Percentiles rank a stretch among this genome's conserved stretches.
phyloP scores from a whole-genome alignment of 306 rosid species.

The Gleditsia sinensis region DNA sequence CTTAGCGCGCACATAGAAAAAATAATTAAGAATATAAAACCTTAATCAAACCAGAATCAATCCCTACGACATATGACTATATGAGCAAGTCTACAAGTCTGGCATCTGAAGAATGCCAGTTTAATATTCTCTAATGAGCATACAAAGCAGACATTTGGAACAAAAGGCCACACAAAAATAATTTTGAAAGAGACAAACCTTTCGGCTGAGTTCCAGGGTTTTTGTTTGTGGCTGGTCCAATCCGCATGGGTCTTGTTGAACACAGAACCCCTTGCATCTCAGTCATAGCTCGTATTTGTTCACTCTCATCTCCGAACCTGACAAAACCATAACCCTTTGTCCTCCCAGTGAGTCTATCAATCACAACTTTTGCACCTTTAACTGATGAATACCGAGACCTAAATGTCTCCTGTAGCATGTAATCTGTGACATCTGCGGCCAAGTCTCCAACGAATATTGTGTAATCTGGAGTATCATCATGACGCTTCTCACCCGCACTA shows the following conservation, averaged over 20 bases:
- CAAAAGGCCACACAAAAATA: not conserved
- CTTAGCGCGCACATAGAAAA: slow-evolving; percentile 31
- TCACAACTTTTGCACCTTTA: slow-evolving; percentile 94
- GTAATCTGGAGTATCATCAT: slow-evolving; percentile 82
- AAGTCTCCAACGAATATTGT: slow-evolving; percentile 96
- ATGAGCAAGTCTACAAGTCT: not conserved
- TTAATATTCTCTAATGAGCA: not conserved
- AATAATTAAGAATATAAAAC: not conserved
- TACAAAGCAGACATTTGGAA: not conserved
- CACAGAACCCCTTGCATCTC: slow-evolving; percentile 95
- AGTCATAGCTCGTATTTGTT: slow-evolving; percentile 80
- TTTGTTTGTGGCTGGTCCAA: slow-evolving; percentile 93
- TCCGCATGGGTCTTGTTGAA: slow-evolving; percentile 91
- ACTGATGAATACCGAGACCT: slow-evolving; percentile 58
- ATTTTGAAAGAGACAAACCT: slow-evolving; percentile 47
- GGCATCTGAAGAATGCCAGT: not conserved
- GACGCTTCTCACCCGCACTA: slow-evolving; percentile 78
- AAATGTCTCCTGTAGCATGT: slow-evolving; percentile 69
- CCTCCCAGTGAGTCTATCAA: slow-evolving; percentile 87
- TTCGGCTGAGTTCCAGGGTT: slow-evolving; percentile 70
- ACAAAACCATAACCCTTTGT: slow-evolving; percentile 96
- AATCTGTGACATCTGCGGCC: slow-evolving; percentile 91
- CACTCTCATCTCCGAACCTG: slow-evolving; percentile 82
- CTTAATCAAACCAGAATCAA: slow-evolving; percentile 14
- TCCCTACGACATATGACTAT: not conserved